Evolutionary conservation across 441 rosid genomes (phyloP).

Genomic region (Adansonia madagascariensis): DNA sequence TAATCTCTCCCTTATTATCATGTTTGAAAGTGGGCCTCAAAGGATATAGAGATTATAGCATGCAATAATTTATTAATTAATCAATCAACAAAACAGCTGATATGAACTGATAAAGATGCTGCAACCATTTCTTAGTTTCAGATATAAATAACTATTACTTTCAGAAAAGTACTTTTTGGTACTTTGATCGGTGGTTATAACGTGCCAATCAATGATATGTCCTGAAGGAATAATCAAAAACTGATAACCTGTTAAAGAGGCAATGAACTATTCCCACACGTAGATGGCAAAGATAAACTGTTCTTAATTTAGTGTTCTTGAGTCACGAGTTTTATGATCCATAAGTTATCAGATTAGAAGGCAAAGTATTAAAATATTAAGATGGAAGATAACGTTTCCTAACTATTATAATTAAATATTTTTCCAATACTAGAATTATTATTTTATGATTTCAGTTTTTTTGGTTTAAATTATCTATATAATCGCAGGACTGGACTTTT

Average conservation of each 20-base stretch:
- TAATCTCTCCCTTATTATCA: constrained; percentile 7
- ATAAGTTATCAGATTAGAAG: constrained; percentile 14
- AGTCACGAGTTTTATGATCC: constrained; percentile 1
- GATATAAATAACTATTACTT: background rate
- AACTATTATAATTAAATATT: background rate
- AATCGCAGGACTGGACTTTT: too few relatives aligned
- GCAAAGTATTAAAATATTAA: background rate
- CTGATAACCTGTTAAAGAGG: constrained; percentile 20
- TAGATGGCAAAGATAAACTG: background rate
- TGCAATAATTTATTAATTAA: background rate
- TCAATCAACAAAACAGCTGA: constrained; percentile 17
- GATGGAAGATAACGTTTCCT: background rate
- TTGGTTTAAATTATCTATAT: too few relatives aligned
- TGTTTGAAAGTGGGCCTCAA: constrained; percentile 30
- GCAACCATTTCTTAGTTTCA: background rate
- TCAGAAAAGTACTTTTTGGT: constrained; percentile 10
- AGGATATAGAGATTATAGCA: constrained; percentile 21
- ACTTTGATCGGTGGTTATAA: constrained; percentile 14
- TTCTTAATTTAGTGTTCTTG: constrained; percentile 7
- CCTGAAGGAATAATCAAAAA: constrained; percentile 12
- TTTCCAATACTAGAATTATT: too few relatives aligned
- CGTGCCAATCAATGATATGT: background rate
- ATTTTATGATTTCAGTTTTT: too few relatives aligned
- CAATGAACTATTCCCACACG: constrained; percentile 25
- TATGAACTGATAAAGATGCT: constrained; percentile 10